phyloP scores from a whole-genome alignment of 2,329 filamentous ascomycete species.

The Arthrocladium fulminans region DNA sequence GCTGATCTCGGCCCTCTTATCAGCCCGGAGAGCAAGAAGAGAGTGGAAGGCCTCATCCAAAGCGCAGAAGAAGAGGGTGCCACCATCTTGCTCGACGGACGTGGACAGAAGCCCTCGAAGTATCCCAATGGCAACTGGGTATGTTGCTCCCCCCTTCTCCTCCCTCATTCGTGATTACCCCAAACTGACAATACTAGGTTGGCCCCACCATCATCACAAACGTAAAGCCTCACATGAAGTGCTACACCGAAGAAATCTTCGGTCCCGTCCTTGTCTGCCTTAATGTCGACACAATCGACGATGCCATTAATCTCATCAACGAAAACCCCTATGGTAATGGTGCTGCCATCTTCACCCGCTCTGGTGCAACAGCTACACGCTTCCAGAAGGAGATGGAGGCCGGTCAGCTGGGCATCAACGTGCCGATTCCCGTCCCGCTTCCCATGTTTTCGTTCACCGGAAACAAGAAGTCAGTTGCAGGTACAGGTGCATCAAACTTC shows the following conservation, averaged over 20 bases:
- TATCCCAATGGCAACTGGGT: slow-evolving; percentile 60
- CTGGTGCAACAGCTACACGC: slow-evolving; percentile 49
- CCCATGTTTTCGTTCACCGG: slow-evolving; percentile 59
- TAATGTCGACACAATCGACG: slow-evolving; percentile 51
- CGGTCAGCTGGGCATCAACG: slow-evolving; percentile 59
- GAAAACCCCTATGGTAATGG: slow-evolving; percentile 60
- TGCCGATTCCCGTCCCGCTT: slow-evolving; percentile 54
- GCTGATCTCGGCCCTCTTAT: slow-evolving; percentile 58
- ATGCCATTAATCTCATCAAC: slow-evolving; percentile 57
- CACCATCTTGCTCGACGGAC: slow-evolving; percentile 54
- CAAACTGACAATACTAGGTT: slow-evolving; percentile 32
- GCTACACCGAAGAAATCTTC: slow-evolving; percentile 60
- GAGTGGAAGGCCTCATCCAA: slow-evolving; percentile 53
- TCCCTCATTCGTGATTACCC: neutral
- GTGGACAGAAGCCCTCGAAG: slow-evolving; percentile 52
- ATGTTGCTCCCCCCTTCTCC: slow-evolving; percentile 26
- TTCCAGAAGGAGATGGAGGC: slow-evolving; percentile 60
- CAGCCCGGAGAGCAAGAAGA: slow-evolving; percentile 53
- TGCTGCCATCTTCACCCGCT: slow-evolving; percentile 52
- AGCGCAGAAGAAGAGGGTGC: slow-evolving; percentile 56
- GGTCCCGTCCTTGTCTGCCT: slow-evolving; percentile 57
- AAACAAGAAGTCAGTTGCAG: slow-evolving; percentile 83
- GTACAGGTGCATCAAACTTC: slow-evolving; percentile 85
- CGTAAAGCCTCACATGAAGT: slow-evolving; percentile 57
- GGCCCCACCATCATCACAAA: slow-evolving; percentile 58